Percentiles rank a stretch among this genome's conserved stretches.
Conservation (phyloP, 176 grass and related monocot species). For the Aechmea fasciata region DNA sequence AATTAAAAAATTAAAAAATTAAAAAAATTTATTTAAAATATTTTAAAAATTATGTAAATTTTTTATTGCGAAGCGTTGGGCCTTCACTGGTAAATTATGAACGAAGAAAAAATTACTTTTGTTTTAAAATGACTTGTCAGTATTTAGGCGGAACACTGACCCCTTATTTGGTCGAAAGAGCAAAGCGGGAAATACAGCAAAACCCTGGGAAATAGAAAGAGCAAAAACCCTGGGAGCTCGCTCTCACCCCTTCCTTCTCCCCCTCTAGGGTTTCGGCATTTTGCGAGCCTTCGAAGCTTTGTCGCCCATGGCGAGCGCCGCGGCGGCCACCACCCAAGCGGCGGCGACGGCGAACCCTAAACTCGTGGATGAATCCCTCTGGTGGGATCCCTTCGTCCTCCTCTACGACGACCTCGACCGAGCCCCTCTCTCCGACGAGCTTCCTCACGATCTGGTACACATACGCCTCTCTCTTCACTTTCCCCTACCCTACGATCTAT, state of each 20-base stretch:
- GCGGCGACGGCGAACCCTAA: slow-evolving; percentile 14
- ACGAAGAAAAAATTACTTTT: no score
- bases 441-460: slow-evolving; percentile 50
- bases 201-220: no score
- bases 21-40: no score
- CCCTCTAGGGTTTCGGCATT: slow-evolving; percentile 32
- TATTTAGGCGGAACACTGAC: no score
- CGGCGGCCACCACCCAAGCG: background rate
- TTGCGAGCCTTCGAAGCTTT: background rate
- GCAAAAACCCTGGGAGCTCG: no score
- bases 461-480: background rate
- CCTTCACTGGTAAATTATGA: no score
- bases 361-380: slow-evolving; percentile 40
- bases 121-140: no score
- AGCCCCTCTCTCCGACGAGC: slow-evolving; percentile 26
- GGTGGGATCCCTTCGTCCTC: slow-evolving; percentile 76
- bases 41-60: no score
- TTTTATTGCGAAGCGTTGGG: no score
- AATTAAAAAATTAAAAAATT: no score
- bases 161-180: background rate
- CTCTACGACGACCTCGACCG: slow-evolving; percentile 82
- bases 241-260: background rate
- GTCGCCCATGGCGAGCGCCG: slow-evolving; percentile 48
- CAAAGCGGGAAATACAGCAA: background rate
- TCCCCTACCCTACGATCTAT: background rate